phyloP scores from a whole-genome alignment of 371 early-diverging fungal species.

The Paraphysoderma sedebokerense region DNA sequence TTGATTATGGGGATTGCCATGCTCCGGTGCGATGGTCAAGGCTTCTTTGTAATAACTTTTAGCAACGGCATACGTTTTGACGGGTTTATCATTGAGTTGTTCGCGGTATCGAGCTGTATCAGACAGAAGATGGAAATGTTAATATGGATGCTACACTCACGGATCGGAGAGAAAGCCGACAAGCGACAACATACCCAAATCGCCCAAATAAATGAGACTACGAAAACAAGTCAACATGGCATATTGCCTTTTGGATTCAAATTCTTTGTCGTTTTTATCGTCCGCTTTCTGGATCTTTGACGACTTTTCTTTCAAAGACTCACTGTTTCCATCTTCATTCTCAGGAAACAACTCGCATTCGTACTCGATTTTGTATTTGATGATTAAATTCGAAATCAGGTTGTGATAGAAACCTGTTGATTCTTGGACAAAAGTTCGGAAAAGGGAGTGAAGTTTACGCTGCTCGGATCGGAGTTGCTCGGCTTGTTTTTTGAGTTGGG shows the following conservation, averaged over 20 bases:
- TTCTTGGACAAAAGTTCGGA: slow-evolving; percentile 29
- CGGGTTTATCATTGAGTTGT: slow-evolving; percentile 19
- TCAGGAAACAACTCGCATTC: slow-evolving; percentile 7
- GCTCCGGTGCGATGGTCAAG: slow-evolving; percentile 22
- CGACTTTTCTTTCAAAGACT: background rate
- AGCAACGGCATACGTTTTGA: slow-evolving; percentile 25
- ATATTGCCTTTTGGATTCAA: slow-evolving; percentile 14
- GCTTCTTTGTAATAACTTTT: slow-evolving; percentile 34
- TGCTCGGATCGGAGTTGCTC: slow-evolving; percentile 10
- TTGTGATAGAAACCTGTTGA: slow-evolving; percentile 30
- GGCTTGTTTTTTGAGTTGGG: slow-evolving; percentile 7
- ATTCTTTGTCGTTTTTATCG: slow-evolving; percentile 6
- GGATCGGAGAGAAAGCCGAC: background rate
- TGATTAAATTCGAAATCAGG: slow-evolving; percentile 20
- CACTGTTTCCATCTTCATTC: slow-evolving; percentile 2
- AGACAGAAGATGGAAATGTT: background rate
- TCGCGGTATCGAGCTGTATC: slow-evolving; percentile 32
- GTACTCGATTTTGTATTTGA: slow-evolving; percentile 15
- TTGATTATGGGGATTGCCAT: slow-evolving; percentile 43
- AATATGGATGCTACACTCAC: background rate
- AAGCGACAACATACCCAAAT: slow-evolving; percentile 23
- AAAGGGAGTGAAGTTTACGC: slow-evolving; percentile 18
- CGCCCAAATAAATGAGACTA: slow-evolving; percentile 34
- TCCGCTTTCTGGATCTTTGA: slow-evolving; percentile 6
- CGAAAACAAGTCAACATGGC: slow-evolving; percentile 25